Percentiles rank a stretch among this genome's conserved stretches.
Conservation (phyloP, 805 yeast genomes). For the Kuraishia cidri region DNA sequence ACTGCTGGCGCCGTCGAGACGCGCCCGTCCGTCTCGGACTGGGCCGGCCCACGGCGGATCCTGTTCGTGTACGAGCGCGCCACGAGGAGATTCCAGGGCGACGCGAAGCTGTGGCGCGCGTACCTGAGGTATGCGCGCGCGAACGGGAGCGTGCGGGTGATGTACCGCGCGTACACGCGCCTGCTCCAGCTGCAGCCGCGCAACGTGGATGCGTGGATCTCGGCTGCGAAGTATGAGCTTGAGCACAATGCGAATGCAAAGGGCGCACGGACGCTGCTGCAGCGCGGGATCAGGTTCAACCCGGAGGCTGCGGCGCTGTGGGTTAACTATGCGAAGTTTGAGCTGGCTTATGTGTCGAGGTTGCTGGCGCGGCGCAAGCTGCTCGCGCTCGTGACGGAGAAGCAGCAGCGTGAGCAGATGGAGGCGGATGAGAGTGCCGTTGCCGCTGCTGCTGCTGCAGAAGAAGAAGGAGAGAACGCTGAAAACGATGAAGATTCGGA, state of each 20-base stretch:
- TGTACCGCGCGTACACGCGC: conserved; percentile 69
- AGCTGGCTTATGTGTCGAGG: conserved; percentile 77
- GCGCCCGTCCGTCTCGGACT: conserved; percentile 66
- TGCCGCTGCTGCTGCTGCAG: too few relatives aligned
- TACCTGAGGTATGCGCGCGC: conserved; percentile 63
- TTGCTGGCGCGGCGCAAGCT: conserved; percentile 77
- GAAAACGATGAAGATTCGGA: conserved; percentile 14
- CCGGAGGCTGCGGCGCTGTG: conserved; percentile 65
- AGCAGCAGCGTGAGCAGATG: conserved; percentile 49
- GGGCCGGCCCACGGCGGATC: conserved; percentile 79
- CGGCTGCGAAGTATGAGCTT: conserved; percentile 91
- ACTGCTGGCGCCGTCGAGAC: conserved; percentile 47
- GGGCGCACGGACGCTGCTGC: conserved; percentile 81
- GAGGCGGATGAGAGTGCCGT: conserved; percentile 28
- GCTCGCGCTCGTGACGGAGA: conserved; percentile 67
- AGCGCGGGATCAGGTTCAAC: conserved; percentile 78
- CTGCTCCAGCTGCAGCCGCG: conserved; percentile 86
- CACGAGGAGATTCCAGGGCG: conserved; percentile 69
- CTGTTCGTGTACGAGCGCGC: conserved; percentile 80
- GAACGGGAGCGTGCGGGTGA: conserved; percentile 60
- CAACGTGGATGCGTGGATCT: conserved; percentile 84
- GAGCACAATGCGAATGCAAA: conserved; percentile 82
- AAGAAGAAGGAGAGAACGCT: conserved; percentile 16
- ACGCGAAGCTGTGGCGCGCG: conserved; percentile 67
- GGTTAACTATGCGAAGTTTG: conserved; percentile 83